Percentiles rank a stretch among this genome's conserved stretches.
Evolutionary conservation across 2,329 filamentous ascomycete genomes (phyloP).

Genomic region (Cladophialophora chaetospira): DNA sequence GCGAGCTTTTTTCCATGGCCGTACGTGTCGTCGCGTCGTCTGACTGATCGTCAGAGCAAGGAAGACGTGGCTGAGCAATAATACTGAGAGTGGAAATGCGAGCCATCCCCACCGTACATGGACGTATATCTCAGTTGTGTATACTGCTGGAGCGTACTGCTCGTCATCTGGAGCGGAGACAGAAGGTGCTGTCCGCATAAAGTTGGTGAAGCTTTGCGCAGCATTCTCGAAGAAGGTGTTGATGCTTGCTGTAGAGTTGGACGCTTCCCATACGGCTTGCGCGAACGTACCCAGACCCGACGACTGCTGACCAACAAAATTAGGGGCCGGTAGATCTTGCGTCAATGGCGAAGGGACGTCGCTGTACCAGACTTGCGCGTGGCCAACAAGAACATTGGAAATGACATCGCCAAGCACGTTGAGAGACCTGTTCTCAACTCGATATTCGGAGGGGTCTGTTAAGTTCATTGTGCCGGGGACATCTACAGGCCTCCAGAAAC

Average conservation of each 20-base stretch:
- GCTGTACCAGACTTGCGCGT: background rate
- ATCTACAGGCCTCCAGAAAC: background rate
- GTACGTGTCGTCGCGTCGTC: background rate
- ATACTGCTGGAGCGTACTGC: background rate
- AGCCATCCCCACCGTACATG: background rate
- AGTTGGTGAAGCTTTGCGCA: background rate
- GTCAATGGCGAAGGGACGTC: background rate
- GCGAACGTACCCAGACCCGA: background rate
- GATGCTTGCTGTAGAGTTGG: background rate
- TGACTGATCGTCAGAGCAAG: background rate
- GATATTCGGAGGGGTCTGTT: background rate
- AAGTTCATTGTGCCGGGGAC: background rate
- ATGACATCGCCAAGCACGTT: background rate
- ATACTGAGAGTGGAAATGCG: background rate
- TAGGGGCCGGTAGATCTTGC: background rate
- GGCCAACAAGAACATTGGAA: background rate
- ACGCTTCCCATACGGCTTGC: background rate
- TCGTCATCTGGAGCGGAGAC: background rate
- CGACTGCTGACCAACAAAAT: background rate
- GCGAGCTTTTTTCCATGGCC: background rate
- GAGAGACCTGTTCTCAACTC: background rate
- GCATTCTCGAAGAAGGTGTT: background rate
- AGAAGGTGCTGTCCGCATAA: background rate
- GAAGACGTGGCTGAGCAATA: background rate
- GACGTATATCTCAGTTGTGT: background rate